Percentiles rank a stretch among this genome's conserved stretches.
Conservation (phyloP, 371 early-diverging fungal species). For the Mortierella sp. region DNA sequence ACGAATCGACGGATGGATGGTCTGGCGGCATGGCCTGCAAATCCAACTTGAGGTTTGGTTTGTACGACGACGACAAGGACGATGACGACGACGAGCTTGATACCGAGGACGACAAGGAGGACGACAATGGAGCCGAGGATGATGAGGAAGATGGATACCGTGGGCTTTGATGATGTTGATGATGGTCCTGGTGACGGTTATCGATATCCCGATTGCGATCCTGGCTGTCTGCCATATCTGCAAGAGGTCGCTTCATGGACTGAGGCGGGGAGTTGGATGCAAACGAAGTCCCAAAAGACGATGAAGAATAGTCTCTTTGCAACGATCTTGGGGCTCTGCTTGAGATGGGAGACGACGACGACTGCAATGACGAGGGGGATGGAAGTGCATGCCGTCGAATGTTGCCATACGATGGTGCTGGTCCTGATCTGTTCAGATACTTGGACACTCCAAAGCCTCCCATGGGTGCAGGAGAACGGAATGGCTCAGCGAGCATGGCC, state of each 20-base stretch:
- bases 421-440: slow-evolving; percentile 40
- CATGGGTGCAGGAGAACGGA: slow-evolving; percentile 49
- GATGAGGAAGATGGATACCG: slow-evolving; percentile 11
- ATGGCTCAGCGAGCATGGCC: slow-evolving; percentile 36
- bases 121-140: slow-evolving; percentile 5
- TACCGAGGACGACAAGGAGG: slow-evolving; percentile 7
- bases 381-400: slow-evolving; percentile 44
- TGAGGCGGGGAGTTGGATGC: slow-evolving; percentile 34
- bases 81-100: too few relatives aligned
- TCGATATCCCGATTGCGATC: slow-evolving; percentile 49
- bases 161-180: slow-evolving; percentile 29
- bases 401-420: slow-evolving; percentile 20
- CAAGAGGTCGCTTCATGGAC: slow-evolving; percentile 46
- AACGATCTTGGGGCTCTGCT: slow-evolving; percentile 23
- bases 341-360: too few relatives aligned
- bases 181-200: slow-evolving; percentile 46
- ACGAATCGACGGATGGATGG: slow-evolving; percentile 37
- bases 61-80: too few relatives aligned
- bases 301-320: slow-evolving; percentile 39
- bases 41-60: slow-evolving; percentile 23
- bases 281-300: slow-evolving; percentile 45
- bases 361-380: slow-evolving; percentile 26
- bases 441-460: slow-evolving; percentile 53
- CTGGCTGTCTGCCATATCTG: slow-evolving; percentile 51
- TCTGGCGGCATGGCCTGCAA: slow-evolving; percentile 52